A percentile compares a stretch with the other conserved stretches of the same genome.
These are phyloP conservation scores for Wickerhamiella nectarea DNA, from an alignment of 805 yeast genomes.

Conservation along the genomic window DNA sequence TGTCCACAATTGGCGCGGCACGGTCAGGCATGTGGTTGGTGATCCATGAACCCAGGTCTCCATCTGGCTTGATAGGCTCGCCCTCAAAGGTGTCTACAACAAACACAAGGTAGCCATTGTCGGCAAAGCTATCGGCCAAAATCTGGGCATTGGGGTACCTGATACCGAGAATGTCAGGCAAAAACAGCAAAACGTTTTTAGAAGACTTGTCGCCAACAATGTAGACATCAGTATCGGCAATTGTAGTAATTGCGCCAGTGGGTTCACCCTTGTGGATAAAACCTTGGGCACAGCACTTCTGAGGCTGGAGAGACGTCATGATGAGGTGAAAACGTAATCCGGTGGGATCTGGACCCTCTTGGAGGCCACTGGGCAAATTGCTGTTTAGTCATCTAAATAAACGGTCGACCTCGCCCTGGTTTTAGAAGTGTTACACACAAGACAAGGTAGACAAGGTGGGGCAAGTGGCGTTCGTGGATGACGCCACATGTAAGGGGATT, in stretches of 20 bases:
- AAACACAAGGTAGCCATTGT: conserved; percentile 47
- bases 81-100: conserved; percentile 64
- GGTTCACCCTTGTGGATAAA: conserved; percentile 22
- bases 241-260: conserved; percentile 17
- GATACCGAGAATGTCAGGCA: conserved; percentile 59
- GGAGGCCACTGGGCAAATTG: no score
- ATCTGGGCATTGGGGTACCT: conserved; percentile 43
- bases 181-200: conserved; percentile 41
- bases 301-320: conserved; percentile 27
- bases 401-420: no score
- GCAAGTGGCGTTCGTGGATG: no score
- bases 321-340: no score
- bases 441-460: no score
- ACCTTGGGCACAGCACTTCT: conserved; percentile 25
- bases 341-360: no score
- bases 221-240: conserved; percentile 31
- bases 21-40: conserved; percentile 7
- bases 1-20: conserved; percentile 35
- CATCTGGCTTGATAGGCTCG: conserved; percentile 27
- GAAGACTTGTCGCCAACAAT: conserved; percentile 35
- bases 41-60: conserved; percentile 10
- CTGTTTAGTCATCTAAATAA: no score
- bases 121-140: conserved; percentile 38
- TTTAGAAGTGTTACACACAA: no score
- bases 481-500: no score